These are phyloP conservation scores for Penicillium crystallinum DNA, from an alignment of 495 filamentous ascomycete genomes.

Conservation along the genomic window DNA sequence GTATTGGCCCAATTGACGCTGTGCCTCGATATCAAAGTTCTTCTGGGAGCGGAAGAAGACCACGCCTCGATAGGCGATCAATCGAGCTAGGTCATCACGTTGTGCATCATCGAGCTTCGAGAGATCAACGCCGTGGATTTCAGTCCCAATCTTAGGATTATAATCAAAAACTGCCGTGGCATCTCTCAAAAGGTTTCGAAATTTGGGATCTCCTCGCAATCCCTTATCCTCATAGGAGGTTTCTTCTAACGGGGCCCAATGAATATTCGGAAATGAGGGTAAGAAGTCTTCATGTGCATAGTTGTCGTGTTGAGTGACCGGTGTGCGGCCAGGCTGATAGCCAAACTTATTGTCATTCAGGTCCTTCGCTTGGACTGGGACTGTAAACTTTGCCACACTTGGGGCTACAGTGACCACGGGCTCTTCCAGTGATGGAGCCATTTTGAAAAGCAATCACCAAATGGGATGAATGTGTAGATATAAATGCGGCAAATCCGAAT, in stretches of 20 bases:
- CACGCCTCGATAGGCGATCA: slow-evolving; percentile 67
- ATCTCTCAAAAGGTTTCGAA: slow-evolving; percentile 45
- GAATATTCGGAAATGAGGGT: slow-evolving; percentile 52
- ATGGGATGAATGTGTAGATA: not conserved
- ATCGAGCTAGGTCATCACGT: slow-evolving; percentile 68
- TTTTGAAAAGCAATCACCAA: not conserved
- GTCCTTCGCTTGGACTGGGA: slow-evolving; percentile 19
- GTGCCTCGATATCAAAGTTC: slow-evolving; percentile 60
- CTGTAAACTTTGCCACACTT: slow-evolving; percentile 5
- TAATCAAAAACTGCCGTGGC: slow-evolving; percentile 55
- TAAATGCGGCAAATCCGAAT: not conserved
- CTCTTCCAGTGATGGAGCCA: slow-evolving; percentile 36
- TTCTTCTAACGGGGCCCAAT: slow-evolving; percentile 49
- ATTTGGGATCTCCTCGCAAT: slow-evolving; percentile 48
- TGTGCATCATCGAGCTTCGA: slow-evolving; percentile 60
- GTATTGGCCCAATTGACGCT: slow-evolving; percentile 59
- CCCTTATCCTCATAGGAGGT: slow-evolving; percentile 52
- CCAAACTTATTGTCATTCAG: slow-evolving; percentile 29
- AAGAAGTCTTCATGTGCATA: slow-evolving; percentile 54
- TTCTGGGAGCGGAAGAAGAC: slow-evolving; percentile 69
- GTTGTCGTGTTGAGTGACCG: slow-evolving; percentile 38
- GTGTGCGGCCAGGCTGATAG: slow-evolving; percentile 47
- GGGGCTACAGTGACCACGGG: slow-evolving; percentile 10
- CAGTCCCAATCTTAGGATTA: slow-evolving; percentile 67
- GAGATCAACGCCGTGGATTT: slow-evolving; percentile 65